These are phyloP conservation scores for Clonostachys rhizophaga DNA, from an alignment of 2,329 filamentous ascomycete species.

Conservation along the genomic window DNA sequence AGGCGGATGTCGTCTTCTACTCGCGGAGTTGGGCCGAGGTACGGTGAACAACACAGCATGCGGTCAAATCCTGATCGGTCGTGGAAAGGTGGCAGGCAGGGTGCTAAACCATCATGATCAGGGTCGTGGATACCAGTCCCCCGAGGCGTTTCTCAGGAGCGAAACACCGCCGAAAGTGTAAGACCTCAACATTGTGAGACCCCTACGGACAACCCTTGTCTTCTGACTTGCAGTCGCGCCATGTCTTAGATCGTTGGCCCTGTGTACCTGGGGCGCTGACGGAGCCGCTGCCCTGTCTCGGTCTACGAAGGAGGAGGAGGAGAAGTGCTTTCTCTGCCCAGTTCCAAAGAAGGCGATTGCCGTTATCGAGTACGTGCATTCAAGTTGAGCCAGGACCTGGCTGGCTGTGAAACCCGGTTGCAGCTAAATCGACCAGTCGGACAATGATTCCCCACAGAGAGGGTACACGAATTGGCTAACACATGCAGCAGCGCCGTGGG, in stretches of 20 bases:
- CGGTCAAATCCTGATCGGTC: background rate
- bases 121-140: conserved; percentile 33
- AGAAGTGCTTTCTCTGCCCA: conserved; percentile 25
- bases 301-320: conserved; percentile 9
- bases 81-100: background rate
- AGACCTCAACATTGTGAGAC: conserved; percentile 8
- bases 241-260: conserved; percentile 34
- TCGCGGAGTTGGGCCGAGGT: conserved; percentile 68
- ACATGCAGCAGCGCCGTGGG: conserved; percentile 55
- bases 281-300: conserved; percentile 32
- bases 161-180: conserved; percentile 41
- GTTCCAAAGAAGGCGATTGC: conserved; percentile 23
- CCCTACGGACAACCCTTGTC: background rate
- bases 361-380: too few species aligned
- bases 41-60: conserved; percentile 10
- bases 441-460: background rate
- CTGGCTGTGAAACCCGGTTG: too few species aligned
- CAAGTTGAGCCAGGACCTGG: too few species aligned
- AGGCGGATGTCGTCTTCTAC: conserved; percentile 70
- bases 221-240: background rate
- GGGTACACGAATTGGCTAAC: conserved; percentile 4
- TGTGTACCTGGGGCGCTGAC: conserved; percentile 56
- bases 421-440: too few species aligned
- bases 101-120: conserved; percentile 6
- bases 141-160: conserved; percentile 44